phyloP scores from a whole-genome alignment of 257 asterid genomes.

The Solanum piurae region DNA sequence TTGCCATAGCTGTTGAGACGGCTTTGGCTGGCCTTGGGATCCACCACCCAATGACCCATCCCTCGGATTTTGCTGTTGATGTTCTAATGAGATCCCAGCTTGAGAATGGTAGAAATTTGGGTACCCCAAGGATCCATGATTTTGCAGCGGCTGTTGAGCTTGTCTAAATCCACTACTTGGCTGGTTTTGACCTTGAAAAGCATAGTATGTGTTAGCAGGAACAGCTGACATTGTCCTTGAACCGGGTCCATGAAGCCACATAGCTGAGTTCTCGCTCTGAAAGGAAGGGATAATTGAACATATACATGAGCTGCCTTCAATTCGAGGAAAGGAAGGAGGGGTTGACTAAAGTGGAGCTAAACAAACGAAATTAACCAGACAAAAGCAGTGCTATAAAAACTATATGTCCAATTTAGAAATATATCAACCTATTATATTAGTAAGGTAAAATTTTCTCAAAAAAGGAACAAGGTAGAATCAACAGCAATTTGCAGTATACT shows the following conservation, averaged over 20 bases:
- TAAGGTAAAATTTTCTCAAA: neutral
- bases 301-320: neutral
- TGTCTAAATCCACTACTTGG: constrained; percentile 68
- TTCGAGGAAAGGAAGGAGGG: neutral
- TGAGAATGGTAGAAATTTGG: constrained; percentile 74
- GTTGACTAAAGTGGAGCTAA: neutral
- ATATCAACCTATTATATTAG: neutral
- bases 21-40: constrained; percentile 72
- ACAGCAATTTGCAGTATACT: neutral
- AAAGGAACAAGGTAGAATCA: neutral
- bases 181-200: constrained; percentile 58
- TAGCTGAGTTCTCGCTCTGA: constrained; percentile 61
- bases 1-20: constrained; percentile 76
- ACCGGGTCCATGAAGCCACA: constrained; percentile 75
- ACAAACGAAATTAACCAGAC: neutral
- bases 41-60: constrained; percentile 50
- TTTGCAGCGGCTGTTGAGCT: constrained; percentile 79
- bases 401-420: neutral
- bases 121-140: constrained; percentile 55
- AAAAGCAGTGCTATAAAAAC: neutral
- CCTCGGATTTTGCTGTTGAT: constrained; percentile 51
- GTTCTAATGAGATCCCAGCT: constrained; percentile 47
- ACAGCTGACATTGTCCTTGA: constrained; percentile 64
- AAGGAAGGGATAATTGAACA: neutral
- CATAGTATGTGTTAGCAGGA: constrained; percentile 51